Percentiles rank a stretch among this genome's conserved stretches.
Evolutionary conservation across 1,284 basidiomycete genomes (phyloP).

Genomic region (Ceratobasidium papillatum): DNA sequence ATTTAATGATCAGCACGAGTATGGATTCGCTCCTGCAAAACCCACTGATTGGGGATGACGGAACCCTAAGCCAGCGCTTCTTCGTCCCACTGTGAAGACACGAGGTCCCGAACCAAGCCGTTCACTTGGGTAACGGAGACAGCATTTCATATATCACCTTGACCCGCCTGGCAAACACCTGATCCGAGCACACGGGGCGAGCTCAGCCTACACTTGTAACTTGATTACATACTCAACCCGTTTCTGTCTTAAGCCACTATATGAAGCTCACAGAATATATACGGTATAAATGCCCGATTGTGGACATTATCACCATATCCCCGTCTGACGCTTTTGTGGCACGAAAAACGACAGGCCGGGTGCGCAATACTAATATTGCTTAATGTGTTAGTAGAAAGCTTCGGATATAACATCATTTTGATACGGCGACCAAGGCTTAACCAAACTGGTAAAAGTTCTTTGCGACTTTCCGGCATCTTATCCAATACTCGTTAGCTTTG

Average conservation of each 20-base stretch:
- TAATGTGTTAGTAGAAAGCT: not conserved
- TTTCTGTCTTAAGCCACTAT: too few relatives aligned
- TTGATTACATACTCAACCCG: too few relatives aligned
- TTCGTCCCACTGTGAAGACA: not conserved
- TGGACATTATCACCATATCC: not conserved
- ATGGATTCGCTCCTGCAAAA: not conserved
- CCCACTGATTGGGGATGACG: slow-evolving; percentile 4
- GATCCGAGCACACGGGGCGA: not conserved
- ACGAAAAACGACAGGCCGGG: not conserved
- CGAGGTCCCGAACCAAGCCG: slow-evolving; percentile 9
- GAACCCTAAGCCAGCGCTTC: slow-evolving; percentile 1
- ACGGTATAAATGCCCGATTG: not conserved
- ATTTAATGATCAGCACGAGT: slow-evolving; percentile 2
- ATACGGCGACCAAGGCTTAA: not conserved
- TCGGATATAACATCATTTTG: not conserved
- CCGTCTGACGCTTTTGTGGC: slow-evolving; percentile 1
- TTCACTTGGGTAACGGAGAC: slow-evolving; percentile 1
- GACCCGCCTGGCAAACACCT: not conserved
- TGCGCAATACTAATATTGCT: not conserved
- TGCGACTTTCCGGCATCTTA: too few relatives aligned
- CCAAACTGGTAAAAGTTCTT: not conserved
- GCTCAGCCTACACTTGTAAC: too few relatives aligned
- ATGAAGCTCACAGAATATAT: too few relatives aligned
- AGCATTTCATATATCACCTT: slow-evolving; percentile 12
- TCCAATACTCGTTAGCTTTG: not conserved